Evolutionary conservation across 805 yeast genomes (phyloP).

Genomic region (Candida sonorensis): DNA sequence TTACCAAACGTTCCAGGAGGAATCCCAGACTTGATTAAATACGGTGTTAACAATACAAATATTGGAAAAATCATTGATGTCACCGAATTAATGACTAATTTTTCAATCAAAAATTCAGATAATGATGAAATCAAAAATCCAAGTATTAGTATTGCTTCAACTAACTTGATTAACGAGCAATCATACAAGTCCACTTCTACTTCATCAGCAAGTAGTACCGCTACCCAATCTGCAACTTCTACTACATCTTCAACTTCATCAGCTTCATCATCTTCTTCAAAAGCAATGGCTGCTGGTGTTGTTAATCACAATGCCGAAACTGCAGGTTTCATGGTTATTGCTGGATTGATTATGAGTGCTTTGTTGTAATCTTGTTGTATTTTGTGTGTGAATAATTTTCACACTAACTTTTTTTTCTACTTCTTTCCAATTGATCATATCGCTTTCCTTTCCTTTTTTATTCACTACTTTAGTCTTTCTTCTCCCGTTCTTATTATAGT

Average conservation of each 20-base stretch:
- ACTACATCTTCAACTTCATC: constrained; percentile 12
- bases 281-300: constrained; percentile 20
- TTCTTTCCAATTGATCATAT: not conserved
- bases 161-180: constrained; percentile 30
- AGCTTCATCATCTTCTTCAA: constrained; percentile 12
- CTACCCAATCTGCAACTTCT: constrained; percentile 12
- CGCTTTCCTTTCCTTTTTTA: not conserved
- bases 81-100: constrained; percentile 31
- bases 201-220: constrained; percentile 13
- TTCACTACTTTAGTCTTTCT: no score
- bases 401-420: no score
- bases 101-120: constrained; percentile 30
- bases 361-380: constrained; percentile 20
- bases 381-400: no score
- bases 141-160: constrained; percentile 30
- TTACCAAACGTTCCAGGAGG: constrained; percentile 43
- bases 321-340: constrained; percentile 25
- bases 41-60: constrained; percentile 41
- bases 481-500: no score
- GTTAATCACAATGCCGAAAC: constrained; percentile 11
- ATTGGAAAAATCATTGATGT: constrained; percentile 31
- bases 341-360: constrained; percentile 33
- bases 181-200: constrained; percentile 16
- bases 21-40: constrained; percentile 34
- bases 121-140: constrained; percentile 29